Conservation (phyloP, 2,329 filamentous ascomycete species). For the Cercospora brassicicola region DNA sequence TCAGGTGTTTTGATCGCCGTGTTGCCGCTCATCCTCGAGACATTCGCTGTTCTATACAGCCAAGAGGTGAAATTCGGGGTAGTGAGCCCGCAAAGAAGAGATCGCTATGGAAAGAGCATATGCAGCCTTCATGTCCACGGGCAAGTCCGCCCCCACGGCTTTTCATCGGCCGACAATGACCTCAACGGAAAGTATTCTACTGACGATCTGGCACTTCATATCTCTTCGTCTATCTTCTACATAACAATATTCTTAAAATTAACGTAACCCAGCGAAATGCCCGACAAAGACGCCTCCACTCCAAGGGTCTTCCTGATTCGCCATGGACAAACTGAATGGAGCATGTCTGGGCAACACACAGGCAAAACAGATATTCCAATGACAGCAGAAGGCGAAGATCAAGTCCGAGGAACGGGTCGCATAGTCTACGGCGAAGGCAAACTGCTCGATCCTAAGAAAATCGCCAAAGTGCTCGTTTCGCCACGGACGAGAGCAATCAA, state of each 20-base stretch:
- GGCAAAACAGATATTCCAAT: constrained; percentile 82
- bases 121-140: not conserved
- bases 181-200: constrained; percentile 9
- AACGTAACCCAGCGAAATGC: constrained; percentile 28
- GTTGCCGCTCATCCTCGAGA: not conserved
- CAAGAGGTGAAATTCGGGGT: not conserved
- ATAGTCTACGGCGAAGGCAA: constrained; percentile 53
- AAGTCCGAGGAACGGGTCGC: constrained; percentile 48
- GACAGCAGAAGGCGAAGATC: constrained; percentile 74
- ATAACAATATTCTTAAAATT: not conserved
- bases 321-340: constrained; percentile 96
- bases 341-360: constrained; percentile 76
- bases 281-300: constrained; percentile 48
- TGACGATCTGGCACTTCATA: not conserved
- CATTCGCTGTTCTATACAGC: no score
- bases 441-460: constrained; percentile 52
- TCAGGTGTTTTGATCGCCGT: not conserved
- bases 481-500: constrained; percentile 51
- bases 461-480: constrained; percentile 53
- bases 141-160: constrained; percentile 9
- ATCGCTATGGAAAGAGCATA: not conserved
- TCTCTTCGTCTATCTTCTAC: not conserved
- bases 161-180: not conserved
- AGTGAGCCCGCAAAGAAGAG: not conserved
- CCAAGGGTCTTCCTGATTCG: constrained; percentile 80